Percentiles rank a stretch among this genome's conserved stretches.
Evolutionary conservation across 305 asterid genomes (phyloP).

Genomic region (Fraxinus latifolia): DNA sequence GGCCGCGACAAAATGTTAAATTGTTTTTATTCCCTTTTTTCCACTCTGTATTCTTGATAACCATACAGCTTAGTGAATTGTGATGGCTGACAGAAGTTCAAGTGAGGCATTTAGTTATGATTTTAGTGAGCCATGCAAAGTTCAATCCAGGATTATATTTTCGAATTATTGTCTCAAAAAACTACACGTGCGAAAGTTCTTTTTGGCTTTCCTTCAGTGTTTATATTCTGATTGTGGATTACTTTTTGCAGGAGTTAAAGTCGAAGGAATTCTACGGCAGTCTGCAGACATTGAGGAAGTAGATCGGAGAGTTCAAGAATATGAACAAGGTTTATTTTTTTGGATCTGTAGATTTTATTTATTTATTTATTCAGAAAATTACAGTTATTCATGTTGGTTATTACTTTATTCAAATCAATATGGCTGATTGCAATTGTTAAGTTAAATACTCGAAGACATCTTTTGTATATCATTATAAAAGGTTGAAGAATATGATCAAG

Average conservation of each 20-base stretch:
- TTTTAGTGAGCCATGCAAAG: conserved; percentile 14
- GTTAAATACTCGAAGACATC: background rate
- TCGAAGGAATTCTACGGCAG: conserved; percentile 92
- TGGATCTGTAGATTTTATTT: background rate
- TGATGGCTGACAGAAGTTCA: conserved; percentile 19
- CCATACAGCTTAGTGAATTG: conserved; percentile 6
- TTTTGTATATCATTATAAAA: conserved; percentile 30
- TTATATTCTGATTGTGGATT: conserved; percentile 25
- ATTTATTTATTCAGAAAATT: background rate
- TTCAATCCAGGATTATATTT: conserved; percentile 16
- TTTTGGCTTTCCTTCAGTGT: conserved; percentile 13
- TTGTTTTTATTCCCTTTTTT: conserved; percentile 8
- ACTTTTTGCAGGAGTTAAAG: conserved; percentile 58
- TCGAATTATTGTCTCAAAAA: conserved; percentile 18
- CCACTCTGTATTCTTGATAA: conserved; percentile 8
- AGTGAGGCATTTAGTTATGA: conserved; percentile 9
- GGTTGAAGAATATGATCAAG: conserved; percentile 92
- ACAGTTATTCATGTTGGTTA: background rate
- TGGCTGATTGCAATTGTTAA: background rate
- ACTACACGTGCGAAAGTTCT: background rate
- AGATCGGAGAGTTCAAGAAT: conserved; percentile 81
- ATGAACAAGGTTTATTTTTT: conserved; percentile 71
- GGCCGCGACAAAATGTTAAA: background rate
- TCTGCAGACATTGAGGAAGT: conserved; percentile 99
- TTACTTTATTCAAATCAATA: background rate